phyloP scores from a whole-genome alignment of 257 asterid genomes.

The Solanum tarapatanum region DNA sequence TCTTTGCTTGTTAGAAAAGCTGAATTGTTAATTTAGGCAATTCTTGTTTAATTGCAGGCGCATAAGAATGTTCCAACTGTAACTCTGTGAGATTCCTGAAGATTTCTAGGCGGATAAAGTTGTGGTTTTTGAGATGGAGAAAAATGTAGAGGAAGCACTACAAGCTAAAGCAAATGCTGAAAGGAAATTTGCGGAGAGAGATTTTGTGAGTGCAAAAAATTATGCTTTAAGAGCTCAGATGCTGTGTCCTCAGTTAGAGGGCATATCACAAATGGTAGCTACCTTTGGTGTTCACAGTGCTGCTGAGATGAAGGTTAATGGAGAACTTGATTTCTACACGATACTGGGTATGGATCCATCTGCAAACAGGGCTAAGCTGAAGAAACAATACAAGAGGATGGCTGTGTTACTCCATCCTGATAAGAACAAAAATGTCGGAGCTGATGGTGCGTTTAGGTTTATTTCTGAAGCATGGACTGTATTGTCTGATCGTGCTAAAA shows the following conservation, averaged over 20 bases:
- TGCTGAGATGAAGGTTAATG: conserved; percentile 27
- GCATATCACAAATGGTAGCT: conserved; percentile 40
- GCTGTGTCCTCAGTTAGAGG: conserved; percentile 53
- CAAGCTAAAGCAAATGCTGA: conserved; percentile 59
- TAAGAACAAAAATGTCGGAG: conserved; percentile 52
- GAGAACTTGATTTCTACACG: conserved; percentile 58
- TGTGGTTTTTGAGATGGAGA: conserved; percentile 34
- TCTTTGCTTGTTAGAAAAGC: background rate
- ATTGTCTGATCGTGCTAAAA: conserved; percentile 39
- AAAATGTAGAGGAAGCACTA: conserved; percentile 63
- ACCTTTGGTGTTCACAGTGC: conserved; percentile 59
- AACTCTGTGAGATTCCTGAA: background rate
- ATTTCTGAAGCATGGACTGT: conserved; percentile 48
- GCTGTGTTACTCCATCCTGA: conserved; percentile 65
- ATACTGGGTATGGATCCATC: conserved; percentile 48
- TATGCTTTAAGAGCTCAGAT: conserved; percentile 42
- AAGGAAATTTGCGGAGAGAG: conserved; percentile 43
- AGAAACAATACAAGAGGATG: conserved; percentile 53
- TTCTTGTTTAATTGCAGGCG: background rate
- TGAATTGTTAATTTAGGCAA: background rate
- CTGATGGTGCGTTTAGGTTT: conserved; percentile 60
- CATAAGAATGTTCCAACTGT: background rate
- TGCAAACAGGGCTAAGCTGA: conserved; percentile 30
- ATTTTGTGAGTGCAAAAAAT: conserved; percentile 50
- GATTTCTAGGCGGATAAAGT: background rate